Conservation (phyloP, 2,329 filamentous ascomycete species). For the Exophiala bonariae region DNA sequence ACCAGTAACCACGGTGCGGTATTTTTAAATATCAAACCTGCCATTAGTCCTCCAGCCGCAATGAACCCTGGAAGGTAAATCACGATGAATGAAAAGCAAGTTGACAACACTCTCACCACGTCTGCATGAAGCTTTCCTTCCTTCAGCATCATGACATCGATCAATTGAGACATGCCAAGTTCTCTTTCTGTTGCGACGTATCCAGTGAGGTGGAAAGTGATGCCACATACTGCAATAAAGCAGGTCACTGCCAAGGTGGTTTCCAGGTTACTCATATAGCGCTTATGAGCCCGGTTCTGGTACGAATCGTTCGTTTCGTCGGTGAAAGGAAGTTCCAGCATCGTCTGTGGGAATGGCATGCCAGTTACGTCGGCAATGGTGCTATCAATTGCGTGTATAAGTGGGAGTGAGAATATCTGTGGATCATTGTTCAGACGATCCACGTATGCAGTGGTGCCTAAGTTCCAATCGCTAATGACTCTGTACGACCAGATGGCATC, state of each 20-base stretch:
- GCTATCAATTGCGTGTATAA: slow-evolving; percentile 74
- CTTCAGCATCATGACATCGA: slow-evolving; percentile 88
- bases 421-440: slow-evolving; percentile 66
- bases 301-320: slow-evolving; percentile 67
- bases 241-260: slow-evolving; percentile 75
- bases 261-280: slow-evolving; percentile 72
- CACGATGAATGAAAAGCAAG: slow-evolving; percentile 75
- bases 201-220: slow-evolving; percentile 82
- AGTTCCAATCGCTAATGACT: slow-evolving; percentile 68
- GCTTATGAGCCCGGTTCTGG: slow-evolving; percentile 61
- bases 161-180: slow-evolving; percentile 78
- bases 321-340: slow-evolving; percentile 73
- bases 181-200: slow-evolving; percentile 83
- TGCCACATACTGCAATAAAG: slow-evolving; percentile 73
- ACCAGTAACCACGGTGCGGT: slow-evolving; percentile 66
- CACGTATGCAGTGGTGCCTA: slow-evolving; percentile 66
- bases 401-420: slow-evolving; percentile 76
- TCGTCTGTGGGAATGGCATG: slow-evolving; percentile 40
- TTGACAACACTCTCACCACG: slow-evolving; percentile 71
- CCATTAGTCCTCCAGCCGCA: slow-evolving; percentile 66
- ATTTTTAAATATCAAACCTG: slow-evolving; percentile 61
- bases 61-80: slow-evolving; percentile 83
- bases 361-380: slow-evolving; percentile 55
- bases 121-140: slow-evolving; percentile 72
- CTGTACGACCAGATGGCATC: slow-evolving; percentile 80